phyloP scores from a whole-genome alignment of 768 basidiomycete species.

The Mycena olivaceomarginata region DNA sequence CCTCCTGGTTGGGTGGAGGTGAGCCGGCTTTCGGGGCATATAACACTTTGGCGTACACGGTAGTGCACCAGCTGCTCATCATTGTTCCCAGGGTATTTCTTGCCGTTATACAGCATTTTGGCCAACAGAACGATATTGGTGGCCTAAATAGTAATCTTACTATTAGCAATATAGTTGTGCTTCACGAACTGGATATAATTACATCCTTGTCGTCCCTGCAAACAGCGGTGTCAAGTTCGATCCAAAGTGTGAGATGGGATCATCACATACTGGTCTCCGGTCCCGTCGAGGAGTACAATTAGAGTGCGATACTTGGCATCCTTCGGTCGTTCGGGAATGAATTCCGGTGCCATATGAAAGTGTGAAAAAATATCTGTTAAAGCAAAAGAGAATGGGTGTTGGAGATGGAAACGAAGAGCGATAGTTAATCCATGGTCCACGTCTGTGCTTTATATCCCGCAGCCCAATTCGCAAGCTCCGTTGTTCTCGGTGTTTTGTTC shows the following conservation, averaged over 20 bases:
- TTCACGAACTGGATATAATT: not conserved
- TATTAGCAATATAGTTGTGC: constrained; percentile 7
- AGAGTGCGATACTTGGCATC: constrained; percentile 32
- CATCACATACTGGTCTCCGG: constrained; percentile 20
- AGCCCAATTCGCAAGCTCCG: no score
- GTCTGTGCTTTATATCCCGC: no score
- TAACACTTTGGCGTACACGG: constrained; percentile 9
- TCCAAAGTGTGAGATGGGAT: constrained; percentile 6
- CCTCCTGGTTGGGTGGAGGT: constrained; percentile 14
- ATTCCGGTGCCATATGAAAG: constrained; percentile 27
- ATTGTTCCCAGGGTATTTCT: constrained; percentile 1
- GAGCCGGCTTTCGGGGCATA: constrained; percentile 9
- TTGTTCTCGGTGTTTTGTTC: no score
- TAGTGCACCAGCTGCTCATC: constrained; percentile 24
- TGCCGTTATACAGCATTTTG: constrained; percentile 27
- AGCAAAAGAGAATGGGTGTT: constrained; percentile 8
- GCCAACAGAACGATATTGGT: constrained; percentile 26
- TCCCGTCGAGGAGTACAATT: constrained; percentile 28
- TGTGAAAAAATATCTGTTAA: not conserved
- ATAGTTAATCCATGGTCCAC: no score
- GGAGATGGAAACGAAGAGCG: no score
- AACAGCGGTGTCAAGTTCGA: constrained; percentile 2
- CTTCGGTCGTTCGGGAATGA: constrained; percentile 26
- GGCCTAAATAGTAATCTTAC: constrained; percentile 20
- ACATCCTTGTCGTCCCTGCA: constrained; percentile 31